phyloP scores from a whole-genome alignment of 2,329 filamentous ascomycete species.

The Pseudocercospora musae region DNA sequence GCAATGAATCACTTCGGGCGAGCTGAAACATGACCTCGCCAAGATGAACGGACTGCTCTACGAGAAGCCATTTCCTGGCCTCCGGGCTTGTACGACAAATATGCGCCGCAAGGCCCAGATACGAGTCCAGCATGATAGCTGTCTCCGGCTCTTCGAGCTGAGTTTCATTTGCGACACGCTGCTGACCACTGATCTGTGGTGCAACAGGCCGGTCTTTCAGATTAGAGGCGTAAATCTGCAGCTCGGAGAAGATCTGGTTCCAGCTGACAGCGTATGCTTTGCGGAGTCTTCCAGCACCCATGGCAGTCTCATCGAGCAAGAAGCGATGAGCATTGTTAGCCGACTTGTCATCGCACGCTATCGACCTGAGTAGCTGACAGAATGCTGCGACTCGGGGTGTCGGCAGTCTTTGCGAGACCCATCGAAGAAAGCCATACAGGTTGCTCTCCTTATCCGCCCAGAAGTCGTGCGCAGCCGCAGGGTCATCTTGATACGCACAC shows the following conservation, averaged over 20 bases:
- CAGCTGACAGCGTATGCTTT: conserved; percentile 84
- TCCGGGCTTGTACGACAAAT: conserved; percentile 70
- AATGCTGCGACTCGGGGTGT: conserved; percentile 96
- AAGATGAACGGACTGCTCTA: conserved; percentile 63
- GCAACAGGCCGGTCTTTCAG: conserved; percentile 68
- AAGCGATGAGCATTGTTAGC: conserved; percentile 85
- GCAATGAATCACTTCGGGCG: conserved; percentile 71
- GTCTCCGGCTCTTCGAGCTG: conserved; percentile 81
- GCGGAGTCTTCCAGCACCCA: conserved; percentile 62
- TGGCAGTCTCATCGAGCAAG: conserved; percentile 75
- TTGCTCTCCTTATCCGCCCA: conserved; percentile 93
- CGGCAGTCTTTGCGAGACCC: conserved; percentile 92
- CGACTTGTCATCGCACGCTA: conserved; percentile 78
- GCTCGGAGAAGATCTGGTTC: conserved; percentile 86
- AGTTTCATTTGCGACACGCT: conserved; percentile 19
- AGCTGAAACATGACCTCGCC: conserved; percentile 74
- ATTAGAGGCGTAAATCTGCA: conserved; percentile 77
- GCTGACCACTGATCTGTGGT: conserved; percentile 52
- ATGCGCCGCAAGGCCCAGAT: conserved; percentile 82
- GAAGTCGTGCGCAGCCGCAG: conserved; percentile 81
- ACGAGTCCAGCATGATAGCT: conserved; percentile 94
- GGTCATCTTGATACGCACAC: conserved; percentile 81
- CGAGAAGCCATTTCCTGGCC: conserved; percentile 71
- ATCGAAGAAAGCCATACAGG: conserved; percentile 89
- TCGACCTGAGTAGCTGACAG: conserved; percentile 89